A percentile compares a stretch with the other conserved stretches of the same genome.
Evolutionary conservation across 2,329 filamentous ascomycete genomes (phyloP).

Genomic region (Metarhizium rileyi): DNA sequence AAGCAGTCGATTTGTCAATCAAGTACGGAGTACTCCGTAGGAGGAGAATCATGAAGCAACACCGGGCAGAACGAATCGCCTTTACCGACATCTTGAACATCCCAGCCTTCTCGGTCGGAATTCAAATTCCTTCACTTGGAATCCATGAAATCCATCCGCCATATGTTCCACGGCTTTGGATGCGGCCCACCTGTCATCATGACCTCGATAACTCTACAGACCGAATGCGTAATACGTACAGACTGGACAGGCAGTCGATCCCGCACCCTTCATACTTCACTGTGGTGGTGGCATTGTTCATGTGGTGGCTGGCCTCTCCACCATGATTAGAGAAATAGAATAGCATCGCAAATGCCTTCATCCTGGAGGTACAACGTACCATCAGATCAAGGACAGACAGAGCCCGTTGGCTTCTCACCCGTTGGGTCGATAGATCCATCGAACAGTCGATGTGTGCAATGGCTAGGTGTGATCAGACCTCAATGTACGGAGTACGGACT

Average conservation of each 20-base stretch:
- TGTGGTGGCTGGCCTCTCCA: not conserved
- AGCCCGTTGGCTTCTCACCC: too few relatives aligned
- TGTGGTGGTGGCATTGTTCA: not conserved
- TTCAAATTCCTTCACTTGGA: not conserved
- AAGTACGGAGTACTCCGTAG: too few relatives aligned
- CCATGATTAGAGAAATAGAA: not conserved
- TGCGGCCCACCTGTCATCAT: not conserved
- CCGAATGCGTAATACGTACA: not conserved
- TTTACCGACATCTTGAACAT: not conserved
- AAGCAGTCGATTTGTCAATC: too few relatives aligned
- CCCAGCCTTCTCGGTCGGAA: not conserved
- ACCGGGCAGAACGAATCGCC: not conserved
- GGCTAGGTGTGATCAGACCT: not conserved
- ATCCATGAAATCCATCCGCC: not conserved
- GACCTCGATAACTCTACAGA: not conserved
- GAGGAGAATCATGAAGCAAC: not conserved
- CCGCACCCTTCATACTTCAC: not conserved
- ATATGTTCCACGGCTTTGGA: not conserved
- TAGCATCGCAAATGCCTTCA: not conserved
- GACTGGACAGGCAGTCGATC: not conserved
- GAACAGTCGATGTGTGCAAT: not conserved
- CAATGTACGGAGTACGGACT: too few relatives aligned
- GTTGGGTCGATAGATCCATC: not conserved
- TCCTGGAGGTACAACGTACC: too few relatives aligned
- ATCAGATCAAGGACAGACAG: too few relatives aligned